A percentile compares a stretch with the other conserved stretches of the same genome.
Conservation (phyloP, 2,329 filamentous ascomycete species). For the Monosporascus ibericus region DNA sequence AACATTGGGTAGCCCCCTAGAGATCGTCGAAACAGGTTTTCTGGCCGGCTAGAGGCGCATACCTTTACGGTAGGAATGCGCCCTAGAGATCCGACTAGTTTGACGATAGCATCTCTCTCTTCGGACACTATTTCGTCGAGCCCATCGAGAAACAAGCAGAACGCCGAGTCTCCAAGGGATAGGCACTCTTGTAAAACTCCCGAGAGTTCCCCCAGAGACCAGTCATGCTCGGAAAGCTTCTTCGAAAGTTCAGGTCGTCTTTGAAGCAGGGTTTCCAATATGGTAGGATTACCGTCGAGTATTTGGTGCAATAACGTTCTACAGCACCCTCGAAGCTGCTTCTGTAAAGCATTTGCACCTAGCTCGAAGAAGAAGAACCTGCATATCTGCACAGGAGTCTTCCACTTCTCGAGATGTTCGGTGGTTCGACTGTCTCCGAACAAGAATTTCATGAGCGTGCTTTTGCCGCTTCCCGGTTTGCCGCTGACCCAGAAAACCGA, state of each 20-base stretch:
- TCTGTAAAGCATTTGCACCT: slow-evolving; percentile 2
- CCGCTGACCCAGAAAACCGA: slow-evolving; percentile 14
- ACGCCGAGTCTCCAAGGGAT: not conserved
- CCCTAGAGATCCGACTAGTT: slow-evolving; percentile 1
- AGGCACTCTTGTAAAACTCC: not conserved
- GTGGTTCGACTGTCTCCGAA: slow-evolving; percentile 1
- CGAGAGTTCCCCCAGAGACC: slow-evolving; percentile 4
- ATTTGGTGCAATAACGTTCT: slow-evolving; percentile 7
- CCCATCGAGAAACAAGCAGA: slow-evolving; percentile 8
- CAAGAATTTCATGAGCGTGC: slow-evolving; percentile 10
- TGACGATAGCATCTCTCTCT: slow-evolving; percentile 1
- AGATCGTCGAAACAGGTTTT: slow-evolving; percentile 1
- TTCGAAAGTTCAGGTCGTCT: not conserved
- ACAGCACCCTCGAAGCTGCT: slow-evolving; percentile 3
- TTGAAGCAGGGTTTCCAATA: slow-evolving; percentile 1
- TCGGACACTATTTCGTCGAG: slow-evolving; percentile 8
- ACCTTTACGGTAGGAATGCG: slow-evolving; percentile 3
- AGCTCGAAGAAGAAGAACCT: slow-evolving; percentile 9
- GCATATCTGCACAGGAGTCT: slow-evolving; percentile 1
- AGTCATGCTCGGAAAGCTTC: slow-evolving; percentile 9
- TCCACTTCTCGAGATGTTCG: not conserved
- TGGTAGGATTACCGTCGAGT: not conserved
- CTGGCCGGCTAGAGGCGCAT: slow-evolving; percentile 6
- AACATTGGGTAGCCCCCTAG: not conserved
- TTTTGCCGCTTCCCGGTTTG: slow-evolving; percentile 14